Evolutionary conservation across 768 basidiomycete species (phyloP), one percentile per base, ranked within the genome.

Genomic region (Lentinula lateritia): DNA sequence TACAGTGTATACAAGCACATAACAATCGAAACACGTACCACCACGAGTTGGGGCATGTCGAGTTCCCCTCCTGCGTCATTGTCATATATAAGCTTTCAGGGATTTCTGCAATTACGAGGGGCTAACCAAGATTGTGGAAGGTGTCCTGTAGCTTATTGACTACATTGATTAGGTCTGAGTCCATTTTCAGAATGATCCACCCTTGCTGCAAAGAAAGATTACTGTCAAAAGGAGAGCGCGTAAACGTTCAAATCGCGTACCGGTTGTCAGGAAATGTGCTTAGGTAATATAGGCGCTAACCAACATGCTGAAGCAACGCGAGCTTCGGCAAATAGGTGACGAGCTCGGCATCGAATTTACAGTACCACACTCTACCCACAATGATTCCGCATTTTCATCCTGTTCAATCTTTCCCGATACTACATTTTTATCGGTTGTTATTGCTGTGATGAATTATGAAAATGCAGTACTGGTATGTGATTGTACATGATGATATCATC

Each of bases 121-220:
- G 77, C 89, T 66, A 66, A 92, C 92, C 92, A 56, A 94, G 83
- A 68, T 93, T 93, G 74, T 79, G 84, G 76, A 94, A 94, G 61
- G 92, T 94, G 68, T 94, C 93, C 76, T 98, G 95, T 59, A 98
- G 87, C 77, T 88, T 91, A 79, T 97, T 97, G 48, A 98, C 95
- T 13, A 96, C 84, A 68, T 89, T 88, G 66, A 98, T 98, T 64
- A 98, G 86, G 72, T 96, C 93, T 45, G 89, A 86, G 74, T 98
- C 95, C 95, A 98, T 98, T 61, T 63, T 68, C 55, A 1, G 3
- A 20, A n/a, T 20, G 9, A 48, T 48, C 9, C 23, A 20, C 7
- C 46, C 20, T 20, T 6, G 46, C 20, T 67, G 20, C 67, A 66
- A 5, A 62, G 63, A 1, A 64, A 64, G 61, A 64, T 68, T 12